Base-by-base conservation (phyloP, 2,329 filamentous ascomycete species). In the Teratosphaeria pseudoeucalypti region DNA sequence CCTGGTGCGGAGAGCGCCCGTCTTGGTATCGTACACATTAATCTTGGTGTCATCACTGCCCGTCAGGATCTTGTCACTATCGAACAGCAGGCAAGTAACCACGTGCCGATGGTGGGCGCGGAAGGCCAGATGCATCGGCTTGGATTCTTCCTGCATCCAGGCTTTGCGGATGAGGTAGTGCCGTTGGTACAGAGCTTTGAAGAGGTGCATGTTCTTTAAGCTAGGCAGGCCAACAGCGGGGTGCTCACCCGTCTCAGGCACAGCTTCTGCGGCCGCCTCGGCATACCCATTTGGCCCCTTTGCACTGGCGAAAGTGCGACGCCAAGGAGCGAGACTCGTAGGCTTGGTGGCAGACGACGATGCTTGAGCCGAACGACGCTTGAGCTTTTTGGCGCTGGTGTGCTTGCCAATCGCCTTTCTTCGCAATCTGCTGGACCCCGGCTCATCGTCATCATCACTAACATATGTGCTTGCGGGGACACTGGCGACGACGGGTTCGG, bases 21-120 rank as follows among this genome's bases (percentile, higher is more conserved):
- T 96, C 76, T 94, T 95, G 12, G 94, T 97, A 71, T 97, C 92
- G 73, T 97, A 99, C 34, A 99, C 91, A 68, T 99, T 92, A 68
- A 99, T 99, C 63, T 96, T 86, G 3, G 92, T 96, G 71, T 99
- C 94, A 72, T 99, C 94, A 70, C 92, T 97, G 29, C 94, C 94
- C 1, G 94, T 99, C 66, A 99, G 82, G 66, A 99, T 96, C 76
- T 97, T 97, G 78, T 99, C 92, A 55, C 92, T 89, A 70, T 99
- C 94, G 68, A 99, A 99, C 72, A 99, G 92, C 58, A 99, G 81
- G 71, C 94, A 99, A 16, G 94, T 99, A 57, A 99, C 95, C 62
- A 99, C 94, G 76, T 97, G 92, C 37, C 90, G 86, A 61, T 94
- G 90, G 71, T 99, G 94, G 5, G 94, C 94, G n/a, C 90, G 86